These are phyloP conservation scores for Russula brevipes DNA, from an alignment of 768 basidiomycete genomes.

Conservation along the genomic window DNA sequence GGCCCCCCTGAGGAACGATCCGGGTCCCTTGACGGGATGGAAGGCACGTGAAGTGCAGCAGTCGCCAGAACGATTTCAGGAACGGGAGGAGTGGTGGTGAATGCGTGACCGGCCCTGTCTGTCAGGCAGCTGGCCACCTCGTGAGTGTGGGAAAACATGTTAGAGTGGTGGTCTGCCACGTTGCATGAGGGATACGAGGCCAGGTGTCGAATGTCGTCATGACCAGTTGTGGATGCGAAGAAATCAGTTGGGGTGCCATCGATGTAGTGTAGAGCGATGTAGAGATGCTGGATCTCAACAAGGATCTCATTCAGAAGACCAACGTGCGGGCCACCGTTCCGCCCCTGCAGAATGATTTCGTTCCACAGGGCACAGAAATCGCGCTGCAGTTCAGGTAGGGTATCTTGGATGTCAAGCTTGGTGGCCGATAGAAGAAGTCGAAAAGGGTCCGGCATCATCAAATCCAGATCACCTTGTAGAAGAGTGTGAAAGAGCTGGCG, in stretches of 20 bases:
- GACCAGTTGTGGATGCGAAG: neutral
- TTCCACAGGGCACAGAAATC: conserved; percentile 5
- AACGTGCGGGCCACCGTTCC: no score
- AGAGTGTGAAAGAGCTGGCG: neutral
- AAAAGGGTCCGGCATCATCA: neutral
- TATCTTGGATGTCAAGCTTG: neutral
- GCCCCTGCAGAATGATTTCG: neutral
- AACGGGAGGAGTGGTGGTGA: neutral
- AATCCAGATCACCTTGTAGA: no score
- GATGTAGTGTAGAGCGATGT: neutral
- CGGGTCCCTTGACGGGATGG: neutral
- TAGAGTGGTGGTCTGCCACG: neutral
- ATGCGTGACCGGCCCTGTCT: neutral
- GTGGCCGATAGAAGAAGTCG: neutral
- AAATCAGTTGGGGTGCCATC: neutral
- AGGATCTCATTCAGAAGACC: neutral
- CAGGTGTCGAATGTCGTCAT: neutral
- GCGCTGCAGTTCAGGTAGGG: neutral
- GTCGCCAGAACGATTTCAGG: neutral
- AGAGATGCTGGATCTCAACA: neutral
- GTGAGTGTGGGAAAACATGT: neutral
- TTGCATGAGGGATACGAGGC: neutral
- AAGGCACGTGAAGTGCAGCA: neutral
- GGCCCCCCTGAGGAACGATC: neutral
- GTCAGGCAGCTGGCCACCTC: neutral